Evolutionary conservation across 352 stramenopile genomes (phyloP).

Genomic region (Phytopythium boreale): DNA sequence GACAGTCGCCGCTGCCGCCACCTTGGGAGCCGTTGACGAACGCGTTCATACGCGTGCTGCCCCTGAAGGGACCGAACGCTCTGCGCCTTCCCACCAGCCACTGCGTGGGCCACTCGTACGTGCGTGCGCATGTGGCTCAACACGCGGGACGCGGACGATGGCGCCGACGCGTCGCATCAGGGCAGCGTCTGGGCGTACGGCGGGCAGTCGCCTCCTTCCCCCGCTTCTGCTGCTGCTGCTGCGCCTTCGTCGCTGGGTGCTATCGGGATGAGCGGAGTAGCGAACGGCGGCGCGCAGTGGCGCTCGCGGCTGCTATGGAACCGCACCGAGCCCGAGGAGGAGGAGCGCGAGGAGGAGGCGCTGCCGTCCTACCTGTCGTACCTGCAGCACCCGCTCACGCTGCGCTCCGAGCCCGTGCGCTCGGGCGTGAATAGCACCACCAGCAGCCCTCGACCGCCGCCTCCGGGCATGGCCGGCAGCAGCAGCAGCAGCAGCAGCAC

Average conservation of each 20-base stretch:
- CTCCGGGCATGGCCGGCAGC: not conserved
- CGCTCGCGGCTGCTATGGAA: conserved; percentile 48
- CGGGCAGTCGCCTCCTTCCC: not conserved
- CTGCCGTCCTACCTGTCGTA: conserved; percentile 74
- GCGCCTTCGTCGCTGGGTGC: not conserved
- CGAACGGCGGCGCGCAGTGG: conserved; percentile 5
- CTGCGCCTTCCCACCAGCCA: too few relatives aligned
- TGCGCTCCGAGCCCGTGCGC: conserved; percentile 5
- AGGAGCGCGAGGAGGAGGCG: conserved; percentile 69
- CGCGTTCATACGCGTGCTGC: too few relatives aligned
- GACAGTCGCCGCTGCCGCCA: too few relatives aligned
- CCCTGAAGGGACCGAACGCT: too few relatives aligned
- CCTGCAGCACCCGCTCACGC: conserved; percentile 33
- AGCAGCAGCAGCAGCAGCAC: not conserved
- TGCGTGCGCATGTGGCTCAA: conserved; percentile 6
- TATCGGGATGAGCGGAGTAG: not conserved
- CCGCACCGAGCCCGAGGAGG: conserved; percentile 52
- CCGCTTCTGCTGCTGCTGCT: not conserved
- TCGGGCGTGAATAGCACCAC: not conserved
- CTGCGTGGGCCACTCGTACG: too few relatives aligned
- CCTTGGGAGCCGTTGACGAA: too few relatives aligned
- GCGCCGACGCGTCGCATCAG: not conserved
- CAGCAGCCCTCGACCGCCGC: not conserved
- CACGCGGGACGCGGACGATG: conserved; percentile 2
- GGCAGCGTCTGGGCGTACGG: conserved; percentile 7